A percentile compares a stretch with the other conserved stretches of the same genome.
Evolutionary conservation across 1,284 basidiomycete species (phyloP).

Genomic region (Naganishia cerealis): DNA sequence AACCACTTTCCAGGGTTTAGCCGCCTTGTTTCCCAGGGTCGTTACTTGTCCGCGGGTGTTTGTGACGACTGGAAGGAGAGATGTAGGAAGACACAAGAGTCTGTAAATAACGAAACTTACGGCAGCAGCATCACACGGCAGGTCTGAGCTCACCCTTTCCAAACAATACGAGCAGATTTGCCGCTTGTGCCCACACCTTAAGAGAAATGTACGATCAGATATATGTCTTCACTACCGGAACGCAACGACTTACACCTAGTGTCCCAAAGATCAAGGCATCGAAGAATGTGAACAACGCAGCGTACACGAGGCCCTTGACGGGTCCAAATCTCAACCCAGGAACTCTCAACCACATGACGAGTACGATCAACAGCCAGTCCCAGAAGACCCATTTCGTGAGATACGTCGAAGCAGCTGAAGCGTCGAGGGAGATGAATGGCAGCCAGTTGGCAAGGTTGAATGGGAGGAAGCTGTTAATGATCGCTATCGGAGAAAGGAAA

Average conservation of each 20-base stretch:
- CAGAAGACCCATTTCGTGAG: conserved; percentile 30
- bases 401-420: conserved; percentile 23
- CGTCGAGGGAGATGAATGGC: conserved; percentile 16
- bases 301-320: conserved; percentile 13
- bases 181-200: conserved; percentile 11
- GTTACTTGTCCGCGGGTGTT: conserved; percentile 27
- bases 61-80: conserved; percentile 26
- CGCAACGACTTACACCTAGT: conserved; percentile 10
- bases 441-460: conserved; percentile 24
- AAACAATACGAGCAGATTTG: conserved; percentile 11
- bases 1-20: conserved; percentile 36
- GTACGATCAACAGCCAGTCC: conserved; percentile 20
- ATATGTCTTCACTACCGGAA: too few relatives aligned
- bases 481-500: conserved; percentile 27
- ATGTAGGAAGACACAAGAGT: background rate
- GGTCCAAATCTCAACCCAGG: conserved; percentile 29
- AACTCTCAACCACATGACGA: conserved; percentile 24
- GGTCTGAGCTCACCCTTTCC: conserved; percentile 10
- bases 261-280: conserved; percentile 27
- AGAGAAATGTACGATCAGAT: background rate
- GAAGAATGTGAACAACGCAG: conserved; percentile 21
- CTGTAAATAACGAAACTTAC: background rate
- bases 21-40: conserved; percentile 28
- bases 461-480: conserved; percentile 18
- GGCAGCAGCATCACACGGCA: conserved; percentile 26